A percentile compares a stretch with the other conserved stretches of the same genome.
These are phyloP conservation scores for Tinospora cordifolia DNA, from an alignment of 164 flowering plant species.

Conservation along the genomic window DNA sequence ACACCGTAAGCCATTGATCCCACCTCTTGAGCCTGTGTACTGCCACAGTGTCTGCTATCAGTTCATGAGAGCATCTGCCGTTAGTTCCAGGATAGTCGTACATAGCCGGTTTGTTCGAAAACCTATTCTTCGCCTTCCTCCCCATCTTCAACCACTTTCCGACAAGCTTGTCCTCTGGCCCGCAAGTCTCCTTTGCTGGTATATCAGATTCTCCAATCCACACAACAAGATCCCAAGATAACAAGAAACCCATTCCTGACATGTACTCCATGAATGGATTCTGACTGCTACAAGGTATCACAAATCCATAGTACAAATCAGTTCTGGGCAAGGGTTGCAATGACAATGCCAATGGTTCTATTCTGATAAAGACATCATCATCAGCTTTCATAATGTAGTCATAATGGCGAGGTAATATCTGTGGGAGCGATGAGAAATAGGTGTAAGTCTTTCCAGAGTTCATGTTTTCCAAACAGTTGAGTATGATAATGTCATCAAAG, in stretches of 20 bases:
- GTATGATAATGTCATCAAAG: conserved; percentile 54
- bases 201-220: conserved; percentile 44
- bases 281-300: conserved; percentile 47
- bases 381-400: conserved; percentile 66
- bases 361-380: conserved; percentile 46
- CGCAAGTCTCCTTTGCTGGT: conserved; percentile 29
- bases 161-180: conserved; percentile 51
- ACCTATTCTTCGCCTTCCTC: conserved; percentile 38
- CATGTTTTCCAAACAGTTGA: conserved; percentile 61
- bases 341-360: conserved; percentile 28
- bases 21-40: conserved; percentile 55
- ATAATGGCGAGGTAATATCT: conserved; percentile 23
- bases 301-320: conserved; percentile 59
- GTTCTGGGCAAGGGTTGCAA: conserved; percentile 30
- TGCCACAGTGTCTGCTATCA: conserved; percentile 46
- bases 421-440: conserved; percentile 50
- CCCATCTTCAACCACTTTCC: conserved; percentile 54
- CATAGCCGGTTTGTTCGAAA: conserved; percentile 45
- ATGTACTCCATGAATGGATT: conserved; percentile 50
- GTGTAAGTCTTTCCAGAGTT: conserved; percentile 58
- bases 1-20: conserved; percentile 48
- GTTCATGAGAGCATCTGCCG: conserved; percentile 55
- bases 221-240: conserved; percentile 58
- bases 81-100: conserved; percentile 54
- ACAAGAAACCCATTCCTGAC: conserved; percentile 63